These are phyloP conservation scores for Kwoniella bestiolae DNA, from an alignment of 768 basidiomycete species.

Conservation along the genomic window DNA sequence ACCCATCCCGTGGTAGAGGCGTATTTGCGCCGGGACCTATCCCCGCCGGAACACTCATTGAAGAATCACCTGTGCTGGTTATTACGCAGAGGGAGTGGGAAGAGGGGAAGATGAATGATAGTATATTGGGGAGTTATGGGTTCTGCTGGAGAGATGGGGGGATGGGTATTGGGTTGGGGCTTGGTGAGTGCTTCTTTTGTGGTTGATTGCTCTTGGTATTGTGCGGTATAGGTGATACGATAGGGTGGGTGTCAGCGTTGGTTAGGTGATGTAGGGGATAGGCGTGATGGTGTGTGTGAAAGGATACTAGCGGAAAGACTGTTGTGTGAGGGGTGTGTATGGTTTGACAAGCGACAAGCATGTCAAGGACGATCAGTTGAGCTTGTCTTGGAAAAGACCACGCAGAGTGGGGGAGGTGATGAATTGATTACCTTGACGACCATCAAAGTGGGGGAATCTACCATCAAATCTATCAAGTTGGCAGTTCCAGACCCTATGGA, in stretches of 20 bases:
- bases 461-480: not conserved
- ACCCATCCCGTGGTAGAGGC: constrained; percentile 54
- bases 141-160: constrained; percentile 54
- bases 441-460: constrained; percentile 4
- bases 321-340: not conserved
- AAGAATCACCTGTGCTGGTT: constrained; percentile 83
- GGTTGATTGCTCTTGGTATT: no score
- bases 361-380: not conserved
- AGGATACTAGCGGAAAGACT: no score
- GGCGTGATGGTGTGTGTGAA: no score
- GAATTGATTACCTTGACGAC: not conserved
- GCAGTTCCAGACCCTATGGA: not conserved
- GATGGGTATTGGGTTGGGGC: constrained; percentile 52
- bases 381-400: not conserved
- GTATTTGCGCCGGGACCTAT: constrained; percentile 64
- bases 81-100: constrained; percentile 69
- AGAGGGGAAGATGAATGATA: constrained; percentile 44
- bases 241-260: no score
- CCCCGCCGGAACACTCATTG: constrained; percentile 68
- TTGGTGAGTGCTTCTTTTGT: constrained; percentile 44
- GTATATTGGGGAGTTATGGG: constrained; percentile 53
- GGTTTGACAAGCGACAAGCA: not conserved
- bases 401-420: not conserved
- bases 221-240: no score
- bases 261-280: no score